phyloP scores from a whole-genome alignment of 148 eudicot genomes.

The Spergularia bocconei region DNA sequence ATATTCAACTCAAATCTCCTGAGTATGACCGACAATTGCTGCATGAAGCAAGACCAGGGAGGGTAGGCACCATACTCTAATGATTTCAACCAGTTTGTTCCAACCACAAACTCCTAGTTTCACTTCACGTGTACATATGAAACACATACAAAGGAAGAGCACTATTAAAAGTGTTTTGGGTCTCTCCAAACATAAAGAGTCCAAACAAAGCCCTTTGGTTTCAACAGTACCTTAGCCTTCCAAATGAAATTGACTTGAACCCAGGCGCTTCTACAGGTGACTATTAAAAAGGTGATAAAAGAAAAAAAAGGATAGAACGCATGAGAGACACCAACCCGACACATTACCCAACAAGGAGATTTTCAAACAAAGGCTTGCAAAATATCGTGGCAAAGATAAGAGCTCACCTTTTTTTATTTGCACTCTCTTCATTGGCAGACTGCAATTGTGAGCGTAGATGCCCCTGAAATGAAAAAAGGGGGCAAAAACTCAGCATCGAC shows the following conservation, averaged over 20 bases:
- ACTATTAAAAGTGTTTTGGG: background rate
- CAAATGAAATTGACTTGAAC: background rate
- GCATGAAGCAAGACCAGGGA: too few relatives aligned
- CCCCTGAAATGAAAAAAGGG: constrained; percentile 49
- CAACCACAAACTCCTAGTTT: background rate
- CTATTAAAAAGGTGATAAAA: background rate
- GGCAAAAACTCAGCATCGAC: background rate
- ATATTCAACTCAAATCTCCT: background rate
- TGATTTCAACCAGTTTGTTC: background rate
- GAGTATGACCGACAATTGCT: background rate
- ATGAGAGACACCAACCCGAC: background rate
- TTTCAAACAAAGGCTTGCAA: background rate
- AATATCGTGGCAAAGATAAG: background rate
- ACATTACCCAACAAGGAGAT: background rate
- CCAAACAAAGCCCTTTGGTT: too few relatives aligned
- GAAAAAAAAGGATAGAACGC: background rate
- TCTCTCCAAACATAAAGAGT: too few relatives aligned
- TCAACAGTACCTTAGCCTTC: background rate
- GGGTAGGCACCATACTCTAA: background rate
- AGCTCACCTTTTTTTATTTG: constrained; percentile 55
- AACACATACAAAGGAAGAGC: background rate
- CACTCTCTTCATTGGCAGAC: constrained; percentile 77
- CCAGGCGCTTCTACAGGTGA: background rate
- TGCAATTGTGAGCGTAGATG: constrained; percentile 73
- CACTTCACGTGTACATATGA: background rate